These are phyloP conservation scores for Apium graveolens DNA, from an alignment of 129 eudicot genomes.

Conservation along the genomic window DNA sequence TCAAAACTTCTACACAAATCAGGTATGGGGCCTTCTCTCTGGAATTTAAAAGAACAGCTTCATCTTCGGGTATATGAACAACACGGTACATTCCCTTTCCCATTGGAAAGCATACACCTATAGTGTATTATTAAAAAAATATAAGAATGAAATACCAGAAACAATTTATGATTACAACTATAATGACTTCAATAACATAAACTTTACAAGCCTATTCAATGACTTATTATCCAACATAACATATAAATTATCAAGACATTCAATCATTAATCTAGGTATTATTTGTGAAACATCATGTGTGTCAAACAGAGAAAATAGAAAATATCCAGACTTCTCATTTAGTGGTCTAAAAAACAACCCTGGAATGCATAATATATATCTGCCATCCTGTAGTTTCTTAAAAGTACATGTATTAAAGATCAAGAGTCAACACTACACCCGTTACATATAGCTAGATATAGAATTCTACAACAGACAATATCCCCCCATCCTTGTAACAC, in stretches of 20 bases:
- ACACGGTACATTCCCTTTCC: conserved; percentile 95
- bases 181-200: background rate
- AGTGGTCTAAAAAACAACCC: background rate
- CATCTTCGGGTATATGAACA: conserved; percentile 95
- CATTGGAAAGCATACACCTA: conserved; percentile 95
- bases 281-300: background rate
- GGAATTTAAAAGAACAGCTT: conserved; percentile 91
- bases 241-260: background rate
- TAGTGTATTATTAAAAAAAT: conserved; percentile 4
- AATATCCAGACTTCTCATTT: background rate
- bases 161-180: background rate
- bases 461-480: background rate
- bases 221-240: background rate
- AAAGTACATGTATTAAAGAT: background rate
- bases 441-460: background rate
- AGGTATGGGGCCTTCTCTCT: conserved; percentile 97
- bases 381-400: background rate
- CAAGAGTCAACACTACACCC: background rate
- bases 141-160: conserved; percentile 4
- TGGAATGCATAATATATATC: background rate
- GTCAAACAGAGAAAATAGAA: background rate
- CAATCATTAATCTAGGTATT: background rate
- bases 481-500: background rate
- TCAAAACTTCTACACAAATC: conserved; percentile 87
- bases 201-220: background rate